Evolutionary conservation across 495 filamentous ascomycete species (phyloP), one percentile per base, ranked within the genome.

Genomic region (Paragyromitra xinjiangensis): DNA sequence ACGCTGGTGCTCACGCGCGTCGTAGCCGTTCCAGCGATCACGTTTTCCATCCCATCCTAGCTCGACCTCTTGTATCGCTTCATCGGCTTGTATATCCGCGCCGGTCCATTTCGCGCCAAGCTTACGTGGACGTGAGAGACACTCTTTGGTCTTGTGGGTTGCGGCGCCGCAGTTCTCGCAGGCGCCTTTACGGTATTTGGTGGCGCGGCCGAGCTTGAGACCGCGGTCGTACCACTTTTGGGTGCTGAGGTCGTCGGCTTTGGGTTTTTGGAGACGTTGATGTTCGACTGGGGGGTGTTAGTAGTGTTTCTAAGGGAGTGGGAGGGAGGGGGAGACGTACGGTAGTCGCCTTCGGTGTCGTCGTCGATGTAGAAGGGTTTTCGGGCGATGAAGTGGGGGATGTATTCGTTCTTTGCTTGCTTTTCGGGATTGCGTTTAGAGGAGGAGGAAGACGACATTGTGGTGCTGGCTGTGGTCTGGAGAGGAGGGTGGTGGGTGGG

Each of bases 151-250:
- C 82, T 95, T 96, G 85, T 99, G 95, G 78, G 92, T 94, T 90
- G 97, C 93, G 37, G 94, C 92, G 81, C 95, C 95, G 86, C 95
- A 99, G 86, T 99, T 99, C 84, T 97, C 94, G 85, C 95, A 99
- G 53, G 95, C 93, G 80, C 95, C 95, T 85, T 98, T 98, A 80
- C 96, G 93, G 84, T 93, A 99, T 82, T 97, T 98, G 39, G 93
- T 93, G 6, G 93, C 93, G 14, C 92, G 91, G 1, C 91, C 93
- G 26, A 88, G 84, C 81, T 92, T 91, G 84, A 91, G 91, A 75
- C 93, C 93, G 45, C 95, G 90, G 59, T 95, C 93, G 83, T 97
- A 95, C 93, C 93, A 97, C 88, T 91, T 92, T 24, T 77, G 71
- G 45, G 65, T 76, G 48, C 92, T 90, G 81, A 91, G 88, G 74